phyloP scores from a whole-genome alignment of 1,284 basidiomycete genomes.

The Meira miltonrushii region DNA sequence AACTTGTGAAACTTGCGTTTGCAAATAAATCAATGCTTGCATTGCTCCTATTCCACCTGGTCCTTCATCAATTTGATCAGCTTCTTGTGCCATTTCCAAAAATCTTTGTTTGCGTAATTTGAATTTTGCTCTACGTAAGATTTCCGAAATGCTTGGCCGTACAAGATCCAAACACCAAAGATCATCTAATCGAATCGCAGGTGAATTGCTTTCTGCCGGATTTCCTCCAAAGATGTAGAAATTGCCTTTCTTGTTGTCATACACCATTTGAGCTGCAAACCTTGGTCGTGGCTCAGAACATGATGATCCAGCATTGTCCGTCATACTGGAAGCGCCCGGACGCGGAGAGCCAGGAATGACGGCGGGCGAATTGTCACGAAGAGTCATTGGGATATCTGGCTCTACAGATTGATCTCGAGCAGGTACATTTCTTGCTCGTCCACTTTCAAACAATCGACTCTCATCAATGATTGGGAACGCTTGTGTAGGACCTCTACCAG shows the following conservation, averaged over 20 bases:
- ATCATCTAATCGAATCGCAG: constrained; percentile 40
- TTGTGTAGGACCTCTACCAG: constrained; percentile 8
- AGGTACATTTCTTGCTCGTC: background rate
- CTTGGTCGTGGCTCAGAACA: constrained; percentile 33
- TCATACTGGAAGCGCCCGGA: background rate
- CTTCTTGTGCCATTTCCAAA: constrained; percentile 32
- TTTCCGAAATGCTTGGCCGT: constrained; percentile 45
- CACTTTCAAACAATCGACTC: background rate
- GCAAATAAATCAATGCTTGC: constrained; percentile 51
- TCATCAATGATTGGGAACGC: background rate
- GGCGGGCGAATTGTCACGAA: background rate
- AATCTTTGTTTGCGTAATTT: constrained; percentile 49
- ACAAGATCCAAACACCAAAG: constrained; percentile 49
- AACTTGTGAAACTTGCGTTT: constrained; percentile 48
- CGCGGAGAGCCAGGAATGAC: no score
- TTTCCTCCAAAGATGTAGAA: constrained; percentile 53
- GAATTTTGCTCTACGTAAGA: constrained; percentile 49
- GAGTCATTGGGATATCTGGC: no score
- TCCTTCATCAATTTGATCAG: background rate
- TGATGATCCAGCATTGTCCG: background rate
- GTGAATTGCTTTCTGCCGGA: constrained; percentile 26
- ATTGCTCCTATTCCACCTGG: constrained; percentile 28
- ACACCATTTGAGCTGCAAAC: constrained; percentile 49
- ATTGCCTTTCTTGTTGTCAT: constrained; percentile 42
- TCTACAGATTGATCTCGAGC: background rate